These are phyloP conservation scores for Rhododendron ferrugineum DNA, from an alignment of 148 eudicot genomes.

Conservation along the genomic window DNA sequence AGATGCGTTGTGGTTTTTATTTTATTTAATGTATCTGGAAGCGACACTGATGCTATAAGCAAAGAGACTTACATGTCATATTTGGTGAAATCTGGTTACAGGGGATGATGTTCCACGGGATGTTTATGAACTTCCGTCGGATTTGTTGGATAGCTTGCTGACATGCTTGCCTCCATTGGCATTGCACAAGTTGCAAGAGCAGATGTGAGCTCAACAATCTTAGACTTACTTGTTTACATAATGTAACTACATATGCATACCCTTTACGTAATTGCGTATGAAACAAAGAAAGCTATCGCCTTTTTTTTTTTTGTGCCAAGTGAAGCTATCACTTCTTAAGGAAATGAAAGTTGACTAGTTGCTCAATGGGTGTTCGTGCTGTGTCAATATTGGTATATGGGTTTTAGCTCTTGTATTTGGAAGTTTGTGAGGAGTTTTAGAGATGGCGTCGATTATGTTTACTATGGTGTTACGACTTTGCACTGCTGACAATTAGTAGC, in stretches of 20 bases:
- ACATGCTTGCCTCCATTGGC: conserved; percentile 58
- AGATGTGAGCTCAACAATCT: conserved; percentile 35
- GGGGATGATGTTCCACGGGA: conserved; percentile 41
- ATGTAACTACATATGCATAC: not conserved
- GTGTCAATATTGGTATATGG: not conserved
- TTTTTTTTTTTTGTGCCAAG: no score
- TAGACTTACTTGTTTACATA: not conserved
- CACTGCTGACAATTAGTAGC: not conserved
- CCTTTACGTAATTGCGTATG: not conserved
- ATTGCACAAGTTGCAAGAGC: conserved; percentile 48
- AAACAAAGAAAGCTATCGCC: not conserved
- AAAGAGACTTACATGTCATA: not conserved
- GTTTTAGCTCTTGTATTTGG: not conserved
- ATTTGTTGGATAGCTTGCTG: conserved; percentile 63
- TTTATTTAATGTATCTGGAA: not conserved
- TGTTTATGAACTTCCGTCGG: conserved; percentile 56
- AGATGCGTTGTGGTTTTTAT: not conserved
- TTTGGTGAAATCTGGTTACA: conserved; percentile 16
- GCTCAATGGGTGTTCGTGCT: not conserved
- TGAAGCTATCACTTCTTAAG: not conserved
- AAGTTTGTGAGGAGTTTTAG: not conserved
- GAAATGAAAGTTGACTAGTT: not conserved
- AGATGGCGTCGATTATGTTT: not conserved
- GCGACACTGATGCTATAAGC: not conserved
- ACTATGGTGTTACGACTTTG: not conserved